These are phyloP conservation scores for Calocybe indica DNA, from an alignment of 768 basidiomycete species.

Conservation along the genomic window DNA sequence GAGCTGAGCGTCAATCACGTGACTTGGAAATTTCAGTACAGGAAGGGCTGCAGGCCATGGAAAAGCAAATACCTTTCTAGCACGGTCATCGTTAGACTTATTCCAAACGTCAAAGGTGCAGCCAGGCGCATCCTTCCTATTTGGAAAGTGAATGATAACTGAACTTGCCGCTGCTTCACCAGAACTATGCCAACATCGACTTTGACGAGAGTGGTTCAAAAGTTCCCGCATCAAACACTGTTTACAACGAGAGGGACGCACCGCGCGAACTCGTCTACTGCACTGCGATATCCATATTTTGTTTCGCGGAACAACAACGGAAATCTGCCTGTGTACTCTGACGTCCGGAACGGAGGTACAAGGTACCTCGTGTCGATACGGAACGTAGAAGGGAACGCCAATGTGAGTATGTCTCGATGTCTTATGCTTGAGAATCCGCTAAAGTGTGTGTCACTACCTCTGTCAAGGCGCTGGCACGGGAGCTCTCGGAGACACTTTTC, in stretches of 20 bases:
- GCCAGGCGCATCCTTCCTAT: no score
- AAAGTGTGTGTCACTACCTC: slow-evolving; percentile 5
- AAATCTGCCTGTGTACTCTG: slow-evolving; percentile 70
- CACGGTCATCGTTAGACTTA: no score
- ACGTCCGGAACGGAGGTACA: slow-evolving; percentile 61
- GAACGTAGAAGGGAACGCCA: slow-evolving; percentile 60
- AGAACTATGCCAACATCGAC: no score
- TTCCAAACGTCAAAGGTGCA: no score
- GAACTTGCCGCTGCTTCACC: no score
- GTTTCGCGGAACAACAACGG: slow-evolving; percentile 63
- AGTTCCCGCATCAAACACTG: slow-evolving; percentile 1
- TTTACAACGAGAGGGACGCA: slow-evolving; percentile 4
- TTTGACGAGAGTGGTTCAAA: no score
- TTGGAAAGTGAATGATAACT: no score
- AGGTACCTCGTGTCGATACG: slow-evolving; percentile 54
- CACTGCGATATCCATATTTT: slow-evolving; percentile 38
- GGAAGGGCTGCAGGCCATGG: no score
- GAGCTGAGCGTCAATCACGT: no score
- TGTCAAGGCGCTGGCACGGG: slow-evolving; percentile 50
- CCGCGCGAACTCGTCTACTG: background rate
- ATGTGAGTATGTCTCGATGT: slow-evolving; percentile 34
- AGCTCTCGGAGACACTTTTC: slow-evolving; percentile 50
- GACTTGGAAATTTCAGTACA: no score
- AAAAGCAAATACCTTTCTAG: no score
- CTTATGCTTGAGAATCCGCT: slow-evolving; percentile 5